phyloP scores from a whole-genome alignment of 2,329 filamentous ascomycete species.

The Aspergillus aculeatus region DNA sequence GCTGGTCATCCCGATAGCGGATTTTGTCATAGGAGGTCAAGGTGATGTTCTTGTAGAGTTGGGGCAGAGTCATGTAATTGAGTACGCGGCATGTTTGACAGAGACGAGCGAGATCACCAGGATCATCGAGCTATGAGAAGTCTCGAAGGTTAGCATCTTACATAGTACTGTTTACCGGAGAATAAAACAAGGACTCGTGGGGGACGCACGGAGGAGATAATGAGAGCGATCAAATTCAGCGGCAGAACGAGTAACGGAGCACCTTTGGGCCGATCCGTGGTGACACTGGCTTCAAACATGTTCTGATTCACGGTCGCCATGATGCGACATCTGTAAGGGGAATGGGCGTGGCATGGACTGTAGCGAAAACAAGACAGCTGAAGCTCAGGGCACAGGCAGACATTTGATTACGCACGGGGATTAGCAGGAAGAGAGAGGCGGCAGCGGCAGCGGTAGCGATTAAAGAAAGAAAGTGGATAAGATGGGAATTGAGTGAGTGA shows the following conservation, averaged over 20 bases:
- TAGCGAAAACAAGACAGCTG: slow-evolving; percentile 11
- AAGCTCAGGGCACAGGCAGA: slow-evolving; percentile 10
- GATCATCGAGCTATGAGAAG: slow-evolving; percentile 53
- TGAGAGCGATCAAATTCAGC: slow-evolving; percentile 58
- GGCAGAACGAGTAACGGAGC: slow-evolving; percentile 48
- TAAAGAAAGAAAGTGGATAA: too few relatives aligned
- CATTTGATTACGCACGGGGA: background rate
- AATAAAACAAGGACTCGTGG: background rate
- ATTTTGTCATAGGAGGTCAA: slow-evolving; percentile 60
- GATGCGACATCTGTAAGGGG: slow-evolving; percentile 31
- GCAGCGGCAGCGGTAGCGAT: too few relatives aligned
- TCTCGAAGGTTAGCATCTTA: background rate
- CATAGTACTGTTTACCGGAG: background rate
- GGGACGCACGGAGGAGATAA: slow-evolving; percentile 53
- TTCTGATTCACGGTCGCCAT: slow-evolving; percentile 45
- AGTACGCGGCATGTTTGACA: slow-evolving; percentile 61
- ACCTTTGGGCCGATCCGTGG: slow-evolving; percentile 28
- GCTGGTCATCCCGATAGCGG: slow-evolving; percentile 56
- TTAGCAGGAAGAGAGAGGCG: too few relatives aligned
- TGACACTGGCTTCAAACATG: slow-evolving; percentile 42
- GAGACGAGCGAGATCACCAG: slow-evolving; percentile 57
- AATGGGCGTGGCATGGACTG: slow-evolving; percentile 29
- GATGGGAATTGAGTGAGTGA: background rate
- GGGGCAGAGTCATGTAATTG: slow-evolving; percentile 64
- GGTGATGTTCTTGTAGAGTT: slow-evolving; percentile 57